These are phyloP conservation scores for Metarhizium brunneum DNA, from an alignment of 2,329 filamentous ascomycete genomes.

Conservation along the genomic window DNA sequence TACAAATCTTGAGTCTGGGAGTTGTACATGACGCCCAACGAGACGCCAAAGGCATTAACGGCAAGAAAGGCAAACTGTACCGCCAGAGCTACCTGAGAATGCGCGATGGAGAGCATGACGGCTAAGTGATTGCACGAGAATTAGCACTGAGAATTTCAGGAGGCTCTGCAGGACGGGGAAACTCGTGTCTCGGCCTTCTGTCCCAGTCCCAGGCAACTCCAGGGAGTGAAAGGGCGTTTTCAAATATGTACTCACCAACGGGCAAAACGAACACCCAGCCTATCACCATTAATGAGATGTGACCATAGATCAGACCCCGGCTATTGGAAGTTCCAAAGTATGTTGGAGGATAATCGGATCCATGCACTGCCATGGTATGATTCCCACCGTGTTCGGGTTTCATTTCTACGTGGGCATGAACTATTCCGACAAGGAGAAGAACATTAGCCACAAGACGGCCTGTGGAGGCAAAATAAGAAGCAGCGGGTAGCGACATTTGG, in stretches of 20 bases:
- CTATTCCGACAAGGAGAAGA: not conserved
- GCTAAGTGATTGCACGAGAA: constrained; percentile 34
- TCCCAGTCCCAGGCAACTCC: not conserved
- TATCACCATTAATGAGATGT: constrained; percentile 61
- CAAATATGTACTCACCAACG: constrained; percentile 45
- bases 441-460: not conserved
- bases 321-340: constrained; percentile 52
- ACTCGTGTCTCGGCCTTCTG: not conserved
- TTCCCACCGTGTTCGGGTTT: not conserved
- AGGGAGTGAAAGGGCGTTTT: no score
- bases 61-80: constrained; percentile 60
- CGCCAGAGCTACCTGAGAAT: constrained; percentile 63
- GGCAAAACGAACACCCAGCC: constrained; percentile 68
- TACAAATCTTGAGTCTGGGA: constrained; percentile 77
- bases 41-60: constrained; percentile 53
- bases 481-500: not conserved
- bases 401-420: not conserved
- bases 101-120: constrained; percentile 77
- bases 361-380: not conserved
- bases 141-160: not conserved
- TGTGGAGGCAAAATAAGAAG: not conserved
- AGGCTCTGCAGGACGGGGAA: not conserved
- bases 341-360: constrained; percentile 29
- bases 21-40: constrained; percentile 66
- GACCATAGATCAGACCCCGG: constrained; percentile 51